Conservation (phyloP, 768 basidiomycete genomes). For the Candolleomyces efflorescens region DNA sequence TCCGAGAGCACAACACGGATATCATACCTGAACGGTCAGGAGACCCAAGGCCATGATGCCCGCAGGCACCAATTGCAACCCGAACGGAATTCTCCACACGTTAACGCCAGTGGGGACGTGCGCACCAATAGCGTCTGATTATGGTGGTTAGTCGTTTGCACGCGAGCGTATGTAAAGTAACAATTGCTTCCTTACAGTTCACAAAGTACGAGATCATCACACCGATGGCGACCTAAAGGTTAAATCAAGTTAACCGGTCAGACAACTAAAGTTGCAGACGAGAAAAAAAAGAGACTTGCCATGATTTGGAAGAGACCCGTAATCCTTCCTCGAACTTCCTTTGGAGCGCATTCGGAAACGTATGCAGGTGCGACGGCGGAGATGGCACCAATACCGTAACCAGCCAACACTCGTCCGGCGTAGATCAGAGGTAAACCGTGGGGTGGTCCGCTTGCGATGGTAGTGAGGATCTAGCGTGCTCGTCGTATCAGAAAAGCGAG, state of each 20-base stretch:
- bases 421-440: conserved; percentile 70
- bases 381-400: conserved; percentile 79
- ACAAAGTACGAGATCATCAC: conserved; percentile 85
- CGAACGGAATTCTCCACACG: conserved; percentile 73
- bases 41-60: conserved; percentile 68
- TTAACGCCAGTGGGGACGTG: conserved; percentile 43
- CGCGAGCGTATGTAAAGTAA: background rate
- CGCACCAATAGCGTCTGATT: conserved; percentile 53
- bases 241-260: no score
- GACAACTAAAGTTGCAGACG: no score
- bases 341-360: conserved; percentile 85
- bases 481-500: background rate
- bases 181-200: conserved; percentile 56
- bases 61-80: conserved; percentile 70
- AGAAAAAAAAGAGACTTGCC: conserved; percentile 29
- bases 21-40: conserved; percentile 53
- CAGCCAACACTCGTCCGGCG: conserved; percentile 74
- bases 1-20: background rate
- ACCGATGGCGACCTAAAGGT: conserved; percentile 58
- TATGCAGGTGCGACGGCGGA: conserved; percentile 82
- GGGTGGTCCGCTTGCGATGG: conserved; percentile 48
- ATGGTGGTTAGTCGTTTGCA: background rate
- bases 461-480: conserved; percentile 59
- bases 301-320: conserved; percentile 86
- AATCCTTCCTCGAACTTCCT: conserved; percentile 80